Percentiles rank a stretch among this genome's conserved stretches.
phyloP scores from a whole-genome alignment of 2,329 filamentous ascomycete species.

The Paecilomyces dactylethromorphus region DNA sequence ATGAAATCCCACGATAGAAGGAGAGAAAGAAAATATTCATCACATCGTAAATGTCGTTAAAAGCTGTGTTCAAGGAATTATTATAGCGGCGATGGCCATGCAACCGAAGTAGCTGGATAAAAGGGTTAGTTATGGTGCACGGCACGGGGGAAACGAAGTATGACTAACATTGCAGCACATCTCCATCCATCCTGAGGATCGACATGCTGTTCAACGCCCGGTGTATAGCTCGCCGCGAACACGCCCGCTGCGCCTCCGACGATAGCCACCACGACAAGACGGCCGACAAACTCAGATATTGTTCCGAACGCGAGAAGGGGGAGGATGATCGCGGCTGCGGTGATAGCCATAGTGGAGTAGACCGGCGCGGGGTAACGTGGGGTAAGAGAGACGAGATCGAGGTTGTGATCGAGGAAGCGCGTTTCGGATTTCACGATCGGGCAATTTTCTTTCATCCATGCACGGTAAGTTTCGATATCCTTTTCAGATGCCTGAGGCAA shows the following conservation, averaged over 20 bases:
- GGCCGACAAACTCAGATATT: constrained; percentile 50
- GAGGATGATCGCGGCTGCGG: constrained; percentile 48
- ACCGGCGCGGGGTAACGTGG: constrained; percentile 19
- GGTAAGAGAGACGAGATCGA: constrained; percentile 38
- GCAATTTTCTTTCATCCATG: constrained; percentile 46
- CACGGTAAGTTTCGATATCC: constrained; percentile 47
- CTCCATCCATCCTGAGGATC: constrained; percentile 34
- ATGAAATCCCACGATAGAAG: background rate
- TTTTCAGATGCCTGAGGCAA: constrained; percentile 39
- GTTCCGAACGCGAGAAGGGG: constrained; percentile 55
- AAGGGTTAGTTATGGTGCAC: background rate
- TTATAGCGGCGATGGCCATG: constrained; percentile 32
- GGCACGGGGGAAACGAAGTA: background rate
- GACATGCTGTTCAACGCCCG: constrained; percentile 27
- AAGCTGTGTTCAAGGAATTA: constrained; percentile 21
- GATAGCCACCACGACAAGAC: constrained; percentile 52
- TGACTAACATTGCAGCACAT: constrained; percentile 30
- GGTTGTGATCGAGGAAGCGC: constrained; percentile 45
- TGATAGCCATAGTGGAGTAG: constrained; percentile 37
- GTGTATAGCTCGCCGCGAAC: constrained; percentile 30
- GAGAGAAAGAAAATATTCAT: background rate
- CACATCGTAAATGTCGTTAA: constrained; percentile 6
- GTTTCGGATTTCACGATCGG: constrained; percentile 47
- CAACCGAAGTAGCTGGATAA: constrained; percentile 31
- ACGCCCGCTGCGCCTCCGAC: constrained; percentile 42